A percentile compares a stretch with the other conserved stretches of the same genome.
These are phyloP conservation scores for Melanopsichium pennsylvanicum DNA, from an alignment of 1,284 basidiomycete species.

Conservation along the genomic window DNA sequence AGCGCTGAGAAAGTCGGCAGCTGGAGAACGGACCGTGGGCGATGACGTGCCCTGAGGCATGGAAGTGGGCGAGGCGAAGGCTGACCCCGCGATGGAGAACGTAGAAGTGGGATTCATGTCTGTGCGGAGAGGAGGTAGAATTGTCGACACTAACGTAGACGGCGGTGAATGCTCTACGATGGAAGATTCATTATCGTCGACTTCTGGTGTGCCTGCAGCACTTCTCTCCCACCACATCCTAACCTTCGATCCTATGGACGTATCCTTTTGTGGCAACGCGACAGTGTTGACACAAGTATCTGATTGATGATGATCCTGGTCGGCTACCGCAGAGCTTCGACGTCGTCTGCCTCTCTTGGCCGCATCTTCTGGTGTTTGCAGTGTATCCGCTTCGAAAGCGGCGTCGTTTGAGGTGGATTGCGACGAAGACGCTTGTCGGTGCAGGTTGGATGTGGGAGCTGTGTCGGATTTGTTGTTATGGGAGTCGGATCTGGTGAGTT, in stretches of 20 bases:
- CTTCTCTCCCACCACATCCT: constrained; percentile 52
- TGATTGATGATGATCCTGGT: constrained; percentile 1
- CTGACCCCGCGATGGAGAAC: constrained; percentile 1
- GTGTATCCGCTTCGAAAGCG: background rate
- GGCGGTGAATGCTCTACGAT: constrained; percentile 8
- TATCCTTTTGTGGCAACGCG: constrained; percentile 25
- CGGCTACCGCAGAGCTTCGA: constrained; percentile 24
- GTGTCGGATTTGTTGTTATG: constrained; percentile 20
- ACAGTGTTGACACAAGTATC: background rate
- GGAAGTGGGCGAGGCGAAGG: constrained; percentile 9
- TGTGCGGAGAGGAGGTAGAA: constrained; percentile 13
- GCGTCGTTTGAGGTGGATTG: constrained; percentile 9
- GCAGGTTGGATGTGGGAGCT: constrained; percentile 3
- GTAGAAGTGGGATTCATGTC: background rate
- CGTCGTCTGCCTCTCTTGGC: constrained; percentile 31
- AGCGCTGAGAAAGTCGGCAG: constrained; percentile 78
- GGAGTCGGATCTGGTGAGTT: constrained; percentile 33
- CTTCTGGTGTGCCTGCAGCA: constrained; percentile 17
- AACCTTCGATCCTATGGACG: constrained; percentile 38
- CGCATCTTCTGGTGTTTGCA: background rate
- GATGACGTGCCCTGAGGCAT: constrained; percentile 13
- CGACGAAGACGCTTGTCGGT: constrained; percentile 1
- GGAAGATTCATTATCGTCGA: constrained; percentile 9
- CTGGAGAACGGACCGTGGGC: constrained; percentile 68
- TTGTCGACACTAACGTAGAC: background rate